phyloP scores from a whole-genome alignment of 2,329 filamentous ascomycete species.

The Leptosphaerulina australis region DNA sequence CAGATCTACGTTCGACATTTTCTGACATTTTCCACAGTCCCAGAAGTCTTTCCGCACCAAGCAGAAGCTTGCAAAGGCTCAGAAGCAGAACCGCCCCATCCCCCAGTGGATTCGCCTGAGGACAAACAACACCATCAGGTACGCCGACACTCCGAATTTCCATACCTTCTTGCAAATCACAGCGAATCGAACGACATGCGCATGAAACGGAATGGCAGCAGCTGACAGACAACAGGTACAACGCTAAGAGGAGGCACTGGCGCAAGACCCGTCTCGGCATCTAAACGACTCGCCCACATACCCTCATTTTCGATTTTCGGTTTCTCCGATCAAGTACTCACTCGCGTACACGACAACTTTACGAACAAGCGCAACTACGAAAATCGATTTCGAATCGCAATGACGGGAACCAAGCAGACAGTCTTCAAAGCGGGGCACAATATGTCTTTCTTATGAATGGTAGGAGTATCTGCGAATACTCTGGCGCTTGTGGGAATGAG shows the following conservation, averaged over 20 bases:
- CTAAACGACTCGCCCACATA: slow-evolving; percentile 69
- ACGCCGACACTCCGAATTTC: slow-evolving; percentile 47
- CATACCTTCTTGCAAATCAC: slow-evolving; percentile 3
- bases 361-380: slow-evolving; percentile 38
- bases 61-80: slow-evolving; percentile 99
- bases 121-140: slow-evolving; percentile 99
- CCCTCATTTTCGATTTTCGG: slow-evolving; percentile 43
- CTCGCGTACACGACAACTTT: slow-evolving; percentile 22
- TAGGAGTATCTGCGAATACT: slow-evolving; percentile 29
- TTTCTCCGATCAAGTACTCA: slow-evolving; percentile 24
- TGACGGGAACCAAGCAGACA: slow-evolving; percentile 29
- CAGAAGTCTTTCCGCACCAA: slow-evolving; percentile 99
- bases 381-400: slow-evolving; percentile 38
- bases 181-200: not conserved
- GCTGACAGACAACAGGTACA: slow-evolving; percentile 73
- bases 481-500: slow-evolving; percentile 48
- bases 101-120: slow-evolving; percentile 99
- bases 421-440: slow-evolving; percentile 31
- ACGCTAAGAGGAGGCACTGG: slow-evolving; percentile 99
- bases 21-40: slow-evolving; percentile 65
- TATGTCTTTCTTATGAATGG: slow-evolving; percentile 22
- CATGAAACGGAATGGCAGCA: slow-evolving; percentile 1
- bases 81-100: slow-evolving; percentile 99
- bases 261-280: slow-evolving; percentile 99
- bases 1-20: slow-evolving; percentile 13